These are phyloP conservation scores for Prunus salicina DNA, from an alignment of 306 rosid species.

Conservation along the genomic window DNA sequence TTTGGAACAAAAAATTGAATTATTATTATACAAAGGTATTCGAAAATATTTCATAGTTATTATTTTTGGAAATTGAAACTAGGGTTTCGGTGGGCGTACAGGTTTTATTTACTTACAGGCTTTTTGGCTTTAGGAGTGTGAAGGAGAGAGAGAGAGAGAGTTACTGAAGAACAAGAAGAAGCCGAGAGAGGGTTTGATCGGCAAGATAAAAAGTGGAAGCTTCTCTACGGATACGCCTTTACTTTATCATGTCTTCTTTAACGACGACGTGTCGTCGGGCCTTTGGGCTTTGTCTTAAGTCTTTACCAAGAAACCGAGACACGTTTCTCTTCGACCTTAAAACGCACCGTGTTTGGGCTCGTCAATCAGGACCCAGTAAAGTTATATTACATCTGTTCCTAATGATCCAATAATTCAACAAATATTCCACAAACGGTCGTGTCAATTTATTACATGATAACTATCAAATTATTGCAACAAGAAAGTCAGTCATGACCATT, in stretches of 20 bases:
- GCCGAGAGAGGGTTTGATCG: neutral
- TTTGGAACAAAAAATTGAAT: slow-evolving; percentile 32
- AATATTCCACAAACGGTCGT: too few relatives aligned
- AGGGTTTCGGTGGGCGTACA: neutral
- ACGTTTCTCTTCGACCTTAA: neutral
- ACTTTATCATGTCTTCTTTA: neutral
- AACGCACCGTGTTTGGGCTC: neutral
- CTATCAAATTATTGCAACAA: too few relatives aligned
- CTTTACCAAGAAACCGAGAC: neutral
- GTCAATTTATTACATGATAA: too few relatives aligned
- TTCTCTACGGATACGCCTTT: neutral
- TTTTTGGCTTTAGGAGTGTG: neutral
- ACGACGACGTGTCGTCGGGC: neutral
- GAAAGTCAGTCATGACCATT: too few relatives aligned
- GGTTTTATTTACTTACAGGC: slow-evolving; percentile 12
- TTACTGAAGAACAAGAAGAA: neutral
- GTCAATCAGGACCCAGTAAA: too few relatives aligned
- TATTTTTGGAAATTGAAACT: neutral
- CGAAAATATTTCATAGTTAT: slow-evolving; percentile 9
- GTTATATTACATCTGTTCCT: too few relatives aligned
- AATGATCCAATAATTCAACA: too few relatives aligned
- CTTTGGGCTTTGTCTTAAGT: neutral
- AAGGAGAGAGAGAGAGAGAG: neutral
- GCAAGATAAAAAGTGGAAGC: neutral
- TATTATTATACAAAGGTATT: slow-evolving; percentile 15